Evolutionary conservation across 108 stramenopile species (phyloP).

Genomic region (Schizochytrium sp.): DNA sequence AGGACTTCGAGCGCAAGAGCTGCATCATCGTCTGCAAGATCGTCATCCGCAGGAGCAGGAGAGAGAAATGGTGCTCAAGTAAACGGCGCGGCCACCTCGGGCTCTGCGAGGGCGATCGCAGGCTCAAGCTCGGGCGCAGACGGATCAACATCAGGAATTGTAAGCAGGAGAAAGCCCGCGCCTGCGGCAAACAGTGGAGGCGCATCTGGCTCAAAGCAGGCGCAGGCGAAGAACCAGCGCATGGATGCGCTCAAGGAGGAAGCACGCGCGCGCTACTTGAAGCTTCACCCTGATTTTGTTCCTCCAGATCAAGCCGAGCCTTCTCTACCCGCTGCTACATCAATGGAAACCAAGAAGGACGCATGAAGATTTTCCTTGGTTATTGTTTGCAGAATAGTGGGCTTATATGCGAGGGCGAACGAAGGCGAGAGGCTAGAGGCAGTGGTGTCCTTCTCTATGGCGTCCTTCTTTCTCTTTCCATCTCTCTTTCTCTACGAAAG

Average conservation of each 20-base stretch:
- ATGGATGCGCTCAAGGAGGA: neutral
- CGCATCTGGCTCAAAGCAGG: neutral
- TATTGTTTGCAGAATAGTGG: no score
- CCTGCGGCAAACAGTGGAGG: neutral
- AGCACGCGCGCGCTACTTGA: neutral
- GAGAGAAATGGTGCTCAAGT: no score
- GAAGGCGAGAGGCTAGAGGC: no score
- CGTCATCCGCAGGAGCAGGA: no score
- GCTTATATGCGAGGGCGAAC: no score
- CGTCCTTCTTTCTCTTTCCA: no score
- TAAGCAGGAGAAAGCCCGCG: neutral
- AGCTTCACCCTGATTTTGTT: neutral
- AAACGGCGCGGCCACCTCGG: no score
- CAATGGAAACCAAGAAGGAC: neutral
- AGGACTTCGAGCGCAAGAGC: neutral
- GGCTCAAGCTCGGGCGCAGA: neutral
- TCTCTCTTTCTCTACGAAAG: no score
- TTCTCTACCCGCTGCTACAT: neutral
- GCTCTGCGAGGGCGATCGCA: no score
- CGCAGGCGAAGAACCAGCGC: neutral
- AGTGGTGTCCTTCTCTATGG: no score
- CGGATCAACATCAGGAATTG: neutral
- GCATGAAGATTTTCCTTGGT: neutral
- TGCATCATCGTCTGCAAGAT: no score
- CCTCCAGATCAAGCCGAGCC: neutral